These are phyloP conservation scores for Viola odorata DNA, from an alignment of 345 rosid genomes.

Conservation along the genomic window DNA sequence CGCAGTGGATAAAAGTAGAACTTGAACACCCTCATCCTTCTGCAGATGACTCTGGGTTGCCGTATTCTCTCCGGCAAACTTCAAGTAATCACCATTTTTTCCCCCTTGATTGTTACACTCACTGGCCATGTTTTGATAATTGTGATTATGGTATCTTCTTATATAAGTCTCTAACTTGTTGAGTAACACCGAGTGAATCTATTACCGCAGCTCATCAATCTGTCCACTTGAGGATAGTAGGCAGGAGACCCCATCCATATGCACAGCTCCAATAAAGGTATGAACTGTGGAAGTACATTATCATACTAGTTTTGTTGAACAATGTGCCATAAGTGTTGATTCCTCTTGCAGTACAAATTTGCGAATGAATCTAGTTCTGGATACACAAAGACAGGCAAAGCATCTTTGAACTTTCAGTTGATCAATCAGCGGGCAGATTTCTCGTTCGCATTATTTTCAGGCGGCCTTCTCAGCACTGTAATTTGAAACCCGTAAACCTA, in stretches of 20 bases:
- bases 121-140: not conserved
- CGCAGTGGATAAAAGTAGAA: conserved; percentile 17
- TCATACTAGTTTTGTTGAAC: no score
- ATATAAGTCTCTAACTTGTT: not conserved
- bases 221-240: conserved; percentile 42
- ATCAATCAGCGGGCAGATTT: conserved; percentile 93
- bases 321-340: not conserved
- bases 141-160: not conserved
- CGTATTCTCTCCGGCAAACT: conserved; percentile 25
- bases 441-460: conserved; percentile 75
- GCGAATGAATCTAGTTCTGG: conserved; percentile 37
- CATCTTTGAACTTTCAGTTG: conserved; percentile 55
- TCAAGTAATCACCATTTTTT: conserved; percentile 16
- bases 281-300: not conserved
- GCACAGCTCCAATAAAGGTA: conserved; percentile 92
- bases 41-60: conserved; percentile 25
- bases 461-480: conserved; percentile 21
- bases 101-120: not conserved
- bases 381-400: conserved; percentile 55
- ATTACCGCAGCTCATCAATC: conserved; percentile 39
- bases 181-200: not conserved
- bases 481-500: not conserved
- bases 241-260: conserved; percentile 53
- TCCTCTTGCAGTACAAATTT: conserved; percentile 63
- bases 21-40: conserved; percentile 12